Percentiles rank a stretch among this genome's conserved stretches.
These are phyloP conservation scores for Leccinum uliginosum DNA, from an alignment of 768 basidiomycete genomes.

Conservation along the genomic window DNA sequence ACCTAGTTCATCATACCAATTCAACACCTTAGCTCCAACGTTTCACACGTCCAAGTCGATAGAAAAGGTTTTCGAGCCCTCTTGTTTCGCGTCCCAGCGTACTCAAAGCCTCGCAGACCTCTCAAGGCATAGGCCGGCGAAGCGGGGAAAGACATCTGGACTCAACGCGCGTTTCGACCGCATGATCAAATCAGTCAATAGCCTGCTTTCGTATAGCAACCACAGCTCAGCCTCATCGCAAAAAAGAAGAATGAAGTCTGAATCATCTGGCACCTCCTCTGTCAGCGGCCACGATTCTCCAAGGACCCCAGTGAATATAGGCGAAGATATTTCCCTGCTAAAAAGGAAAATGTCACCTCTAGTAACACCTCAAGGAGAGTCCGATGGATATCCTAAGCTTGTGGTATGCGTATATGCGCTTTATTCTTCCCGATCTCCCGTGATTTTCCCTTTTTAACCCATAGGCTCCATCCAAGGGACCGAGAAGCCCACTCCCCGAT, in stretches of 20 bases:
- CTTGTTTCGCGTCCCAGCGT: not conserved
- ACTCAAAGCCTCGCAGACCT: conserved; percentile 7
- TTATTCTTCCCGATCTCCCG: conserved; percentile 10
- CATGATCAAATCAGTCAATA: conserved; percentile 60
- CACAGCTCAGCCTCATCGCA: conserved; percentile 22
- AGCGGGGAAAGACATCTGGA: conserved; percentile 45
- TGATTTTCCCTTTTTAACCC: conserved; percentile 10
- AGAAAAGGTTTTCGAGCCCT: conserved; percentile 13
- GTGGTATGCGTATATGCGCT: conserved; percentile 31
- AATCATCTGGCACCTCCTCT: conserved; percentile 41
- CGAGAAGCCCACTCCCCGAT: conserved; percentile 38
- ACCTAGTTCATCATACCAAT: not conserved
- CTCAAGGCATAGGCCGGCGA: conserved; percentile 25
- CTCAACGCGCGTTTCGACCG: conserved; percentile 61
- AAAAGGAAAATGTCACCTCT: conserved; percentile 32
- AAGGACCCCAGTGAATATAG: conserved; percentile 38
- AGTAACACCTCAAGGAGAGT: conserved; percentile 2
- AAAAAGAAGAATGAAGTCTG: conserved; percentile 30
- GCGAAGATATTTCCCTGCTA: conserved; percentile 39
- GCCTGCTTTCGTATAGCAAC: conserved; percentile 26
- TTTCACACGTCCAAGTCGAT: not conserved
- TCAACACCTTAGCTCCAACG: not conserved
- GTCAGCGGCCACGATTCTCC: conserved; percentile 38
- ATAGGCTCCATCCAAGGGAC: conserved; percentile 18
- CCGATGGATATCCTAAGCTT: conserved; percentile 4